Conservation (phyloP, 768 basidiomycete genomes). For the Pisolithus orientalis region DNA sequence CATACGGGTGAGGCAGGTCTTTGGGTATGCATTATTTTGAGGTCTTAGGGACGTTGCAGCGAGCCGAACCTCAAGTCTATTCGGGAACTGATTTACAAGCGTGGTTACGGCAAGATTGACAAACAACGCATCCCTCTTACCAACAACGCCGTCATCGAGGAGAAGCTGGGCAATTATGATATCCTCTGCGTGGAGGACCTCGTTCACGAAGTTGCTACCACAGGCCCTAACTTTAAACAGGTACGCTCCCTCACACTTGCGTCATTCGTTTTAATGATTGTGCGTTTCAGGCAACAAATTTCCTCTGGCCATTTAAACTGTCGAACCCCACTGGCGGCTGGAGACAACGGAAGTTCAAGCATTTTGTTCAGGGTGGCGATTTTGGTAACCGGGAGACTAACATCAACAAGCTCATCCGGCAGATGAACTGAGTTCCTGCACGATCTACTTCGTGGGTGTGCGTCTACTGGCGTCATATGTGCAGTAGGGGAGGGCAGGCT, state of each 20-base stretch:
- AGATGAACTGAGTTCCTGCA: conserved; percentile 66
- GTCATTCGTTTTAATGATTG: conserved; percentile 4
- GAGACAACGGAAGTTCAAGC: conserved; percentile 97
- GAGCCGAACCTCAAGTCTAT: conserved; percentile 96
- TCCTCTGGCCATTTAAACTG: conserved; percentile 99
- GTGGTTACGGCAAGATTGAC: conserved; percentile 97
- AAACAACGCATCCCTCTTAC: conserved; percentile 95
- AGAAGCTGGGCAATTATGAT: conserved; percentile 83
- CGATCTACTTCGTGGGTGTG: not conserved
- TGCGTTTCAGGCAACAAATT: conserved; percentile 69
- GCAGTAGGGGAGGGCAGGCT: not conserved
- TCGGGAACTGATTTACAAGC: conserved; percentile 98
- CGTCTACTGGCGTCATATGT: conserved; percentile 19
- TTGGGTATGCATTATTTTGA: not conserved
- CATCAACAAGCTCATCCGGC: conserved; percentile 96
- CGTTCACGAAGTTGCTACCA: conserved; percentile 92
- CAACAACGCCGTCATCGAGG: conserved; percentile 92
- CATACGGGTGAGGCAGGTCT: conserved; percentile 71
- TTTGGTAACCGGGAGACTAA: conserved; percentile 94
- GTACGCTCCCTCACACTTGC: conserved; percentile 34
- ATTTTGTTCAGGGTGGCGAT: conserved; percentile 94
- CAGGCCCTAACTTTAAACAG: conserved; percentile 99
- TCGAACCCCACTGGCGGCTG: conserved; percentile 99
- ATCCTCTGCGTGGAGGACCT: conserved; percentile 97
- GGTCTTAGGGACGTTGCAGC: conserved; percentile 33